These are phyloP conservation scores for Talaromyces sp. DNA, from an alignment of 2,329 filamentous ascomycete genomes.

Conservation along the genomic window DNA sequence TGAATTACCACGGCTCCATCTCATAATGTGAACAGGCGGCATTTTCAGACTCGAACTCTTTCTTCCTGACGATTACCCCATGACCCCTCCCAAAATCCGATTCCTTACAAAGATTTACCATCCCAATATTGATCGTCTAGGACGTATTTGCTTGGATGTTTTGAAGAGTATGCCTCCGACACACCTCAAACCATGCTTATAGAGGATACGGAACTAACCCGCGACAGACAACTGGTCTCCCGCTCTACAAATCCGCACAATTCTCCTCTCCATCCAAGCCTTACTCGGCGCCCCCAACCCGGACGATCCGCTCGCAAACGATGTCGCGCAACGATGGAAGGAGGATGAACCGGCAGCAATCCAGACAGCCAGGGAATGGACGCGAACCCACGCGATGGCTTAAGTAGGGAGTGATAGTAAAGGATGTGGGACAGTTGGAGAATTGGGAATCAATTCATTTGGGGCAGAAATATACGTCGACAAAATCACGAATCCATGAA, in stretches of 20 bases:
- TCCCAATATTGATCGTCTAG: conserved; percentile 96
- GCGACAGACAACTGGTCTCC: conserved; percentile 92
- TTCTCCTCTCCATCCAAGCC: conserved; percentile 97
- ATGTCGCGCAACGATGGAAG: conserved; percentile 97
- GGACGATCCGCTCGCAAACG: conserved; percentile 95
- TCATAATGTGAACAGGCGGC: conserved; percentile 53
- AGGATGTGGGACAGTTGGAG: not conserved
- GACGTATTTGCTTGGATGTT: conserved; percentile 94
- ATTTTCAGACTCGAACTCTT: conserved; percentile 97
- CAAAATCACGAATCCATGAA: not conserved
- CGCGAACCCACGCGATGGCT: conserved; percentile 70
- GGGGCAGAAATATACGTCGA: not conserved
- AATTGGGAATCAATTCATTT: not conserved
- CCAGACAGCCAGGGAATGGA: conserved; percentile 89
- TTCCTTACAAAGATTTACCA: conserved; percentile 99
- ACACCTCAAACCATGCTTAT: not conserved
- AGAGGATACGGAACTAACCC: conserved; percentile 21
- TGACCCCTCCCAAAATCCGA: conserved; percentile 97
- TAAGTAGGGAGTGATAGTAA: conserved; percentile 23
- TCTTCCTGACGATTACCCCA: conserved; percentile 96
- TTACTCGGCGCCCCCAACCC: conserved; percentile 94
- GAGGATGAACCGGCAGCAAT: conserved; percentile 92
- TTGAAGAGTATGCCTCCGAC: conserved; percentile 72
- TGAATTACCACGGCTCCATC: not conserved
- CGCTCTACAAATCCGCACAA: conserved; percentile 94